Conservation (phyloP, 163 green algal genomes). For the Chloromonas sp. region DNA sequence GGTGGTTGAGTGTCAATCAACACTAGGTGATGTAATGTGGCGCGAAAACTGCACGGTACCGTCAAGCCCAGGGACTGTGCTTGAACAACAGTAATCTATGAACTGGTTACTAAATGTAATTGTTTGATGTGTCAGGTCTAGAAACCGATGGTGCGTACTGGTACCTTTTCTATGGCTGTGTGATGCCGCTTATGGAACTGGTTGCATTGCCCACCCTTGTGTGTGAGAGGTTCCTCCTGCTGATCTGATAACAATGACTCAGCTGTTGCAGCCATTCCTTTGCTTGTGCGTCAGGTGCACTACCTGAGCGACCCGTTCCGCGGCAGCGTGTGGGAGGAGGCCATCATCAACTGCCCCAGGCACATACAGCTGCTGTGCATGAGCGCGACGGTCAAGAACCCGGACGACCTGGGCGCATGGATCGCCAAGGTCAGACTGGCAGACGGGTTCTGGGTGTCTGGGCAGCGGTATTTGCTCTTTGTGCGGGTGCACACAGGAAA, state of each 20-base stretch:
- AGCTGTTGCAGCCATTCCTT: too few relatives aligned
- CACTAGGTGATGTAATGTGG: background rate
- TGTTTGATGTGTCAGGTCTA: background rate
- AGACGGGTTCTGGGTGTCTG: background rate
- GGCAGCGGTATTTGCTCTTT: background rate
- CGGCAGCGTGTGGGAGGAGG: slow-evolving; percentile 84
- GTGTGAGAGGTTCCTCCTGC: too few relatives aligned
- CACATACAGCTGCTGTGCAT: slow-evolving; percentile 81
- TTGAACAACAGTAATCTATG: background rate
- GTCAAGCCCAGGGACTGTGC: background rate
- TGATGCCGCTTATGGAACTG: too few relatives aligned
- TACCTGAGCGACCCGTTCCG: slow-evolving; percentile 38
- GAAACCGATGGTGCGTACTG: too few relatives aligned
- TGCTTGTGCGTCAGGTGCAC: slow-evolving; percentile 36
- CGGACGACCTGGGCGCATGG: slow-evolving; percentile 87
- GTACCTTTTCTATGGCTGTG: too few relatives aligned
- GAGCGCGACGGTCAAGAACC: slow-evolving; percentile 90
- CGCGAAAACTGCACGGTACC: too few relatives aligned
- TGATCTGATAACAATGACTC: too few relatives aligned
- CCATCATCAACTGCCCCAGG: slow-evolving; percentile 81
- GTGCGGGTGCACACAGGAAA: too few relatives aligned
- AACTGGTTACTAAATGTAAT: background rate
- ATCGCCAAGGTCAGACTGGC: slow-evolving; percentile 65
- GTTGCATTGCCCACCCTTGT: too few relatives aligned
- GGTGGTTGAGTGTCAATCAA: background rate